Base-by-base conservation (phyloP, 306 rosid genomes). In the Fagus crenata region DNA sequence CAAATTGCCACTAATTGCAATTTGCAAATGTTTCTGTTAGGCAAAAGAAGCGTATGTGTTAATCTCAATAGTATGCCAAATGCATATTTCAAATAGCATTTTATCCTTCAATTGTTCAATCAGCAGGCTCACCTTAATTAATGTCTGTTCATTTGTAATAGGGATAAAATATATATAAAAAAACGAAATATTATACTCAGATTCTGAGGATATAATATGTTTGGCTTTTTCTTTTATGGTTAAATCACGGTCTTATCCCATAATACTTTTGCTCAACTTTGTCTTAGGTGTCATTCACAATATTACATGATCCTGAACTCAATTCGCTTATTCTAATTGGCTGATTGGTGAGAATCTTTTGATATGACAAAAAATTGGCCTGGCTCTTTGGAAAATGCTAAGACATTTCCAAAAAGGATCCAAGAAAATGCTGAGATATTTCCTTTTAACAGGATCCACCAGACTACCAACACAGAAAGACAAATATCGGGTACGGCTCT, bases 321-420 rank as follows among this genome's bases (percentile, higher is more conserved):
- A 67, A 69, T 67, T 71, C 5, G 14, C 74, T 69, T 7, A 35
- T 42, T 53, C 3, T 59, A 71, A 46, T 33, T 39, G 33, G 2
- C 69, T 2, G 22, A 72, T 22, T 41, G 67, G 42, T 17, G 69
- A 58, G 82, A 80, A 82, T 73, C 84, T 63, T 68, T 73, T 33
- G 80, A 73, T 35, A 85, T 42, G 80, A 80, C 84, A 83, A 71
- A 74, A 41, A 67, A 56, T 51, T 41, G 40, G 55, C 73, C 61
- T 82, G 73, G 3, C 72, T 41, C 67, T 69, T 68, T 65, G 54
- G 65, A 71, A 71, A 73, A 77, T 80, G 61, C 67, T 40, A 33
- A 64, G 49, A 55, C 49, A 31, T 54, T 65, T 53, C 46, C 74
- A 17, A 4, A 60, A 1, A 58, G 53, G n/a, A 67, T 67, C 55